phyloP scores from a whole-genome alignment of 129 eudicot species.

The Flaveria linearis region DNA sequence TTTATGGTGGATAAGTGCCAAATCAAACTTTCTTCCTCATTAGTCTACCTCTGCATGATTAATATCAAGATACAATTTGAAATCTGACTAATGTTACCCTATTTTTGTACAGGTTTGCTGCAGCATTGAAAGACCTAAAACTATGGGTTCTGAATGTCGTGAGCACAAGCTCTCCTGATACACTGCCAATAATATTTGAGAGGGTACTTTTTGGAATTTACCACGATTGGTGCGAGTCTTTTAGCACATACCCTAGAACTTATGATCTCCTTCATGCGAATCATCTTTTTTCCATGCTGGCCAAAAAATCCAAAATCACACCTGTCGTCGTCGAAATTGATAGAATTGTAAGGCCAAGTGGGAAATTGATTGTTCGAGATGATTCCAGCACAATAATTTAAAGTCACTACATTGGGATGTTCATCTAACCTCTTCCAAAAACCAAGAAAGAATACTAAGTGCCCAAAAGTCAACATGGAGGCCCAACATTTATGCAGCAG shows the following conservation, averaged over 20 bases:
- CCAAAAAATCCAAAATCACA: constrained; percentile 66
- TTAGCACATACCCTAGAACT: constrained; percentile 86
- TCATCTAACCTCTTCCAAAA: constrained; percentile 49
- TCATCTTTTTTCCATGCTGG: constrained; percentile 74
- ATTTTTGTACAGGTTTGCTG: constrained; percentile 64
- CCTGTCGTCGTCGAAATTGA: constrained; percentile 74
- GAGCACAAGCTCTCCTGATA: constrained; percentile 72
- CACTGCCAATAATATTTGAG: constrained; percentile 83
- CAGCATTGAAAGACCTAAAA: constrained; percentile 74
- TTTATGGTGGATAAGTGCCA: constrained; percentile 75
- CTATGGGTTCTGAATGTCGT: constrained; percentile 91
- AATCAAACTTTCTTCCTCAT: constrained; percentile 8
- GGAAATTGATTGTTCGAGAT: constrained; percentile 72
- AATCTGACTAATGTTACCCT: constrained; percentile 10
- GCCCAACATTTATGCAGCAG: constrained; percentile 45
- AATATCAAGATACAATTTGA: neutral
- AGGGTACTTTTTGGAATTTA: constrained; percentile 89
- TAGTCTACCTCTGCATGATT: neutral
- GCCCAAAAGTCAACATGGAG: constrained; percentile 81
- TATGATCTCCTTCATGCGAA: constrained; percentile 90
- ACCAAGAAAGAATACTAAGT: constrained; percentile 61
- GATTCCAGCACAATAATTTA: constrained; percentile 51
- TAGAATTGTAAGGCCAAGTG: constrained; percentile 80
- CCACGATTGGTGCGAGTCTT: constrained; percentile 96
- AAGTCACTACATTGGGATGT: constrained; percentile 87